A percentile compares a stretch with the other conserved stretches of the same genome.
phyloP scores from a whole-genome alignment of 2,329 filamentous ascomycete genomes.

The Plectosphaerella sp. region DNA sequence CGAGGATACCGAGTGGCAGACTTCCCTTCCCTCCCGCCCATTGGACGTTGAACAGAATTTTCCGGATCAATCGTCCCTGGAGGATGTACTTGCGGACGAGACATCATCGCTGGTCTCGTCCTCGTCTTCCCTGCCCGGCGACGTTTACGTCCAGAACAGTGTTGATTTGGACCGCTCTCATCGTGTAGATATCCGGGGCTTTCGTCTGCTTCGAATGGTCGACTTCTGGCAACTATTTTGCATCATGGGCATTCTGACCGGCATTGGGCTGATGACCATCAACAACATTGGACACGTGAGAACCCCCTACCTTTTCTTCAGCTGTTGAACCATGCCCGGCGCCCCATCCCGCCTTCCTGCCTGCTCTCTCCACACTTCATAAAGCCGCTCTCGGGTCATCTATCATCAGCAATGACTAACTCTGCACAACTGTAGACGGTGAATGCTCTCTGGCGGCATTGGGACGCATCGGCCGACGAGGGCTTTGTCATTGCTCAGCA shows the following conservation, averaged over 20 bases:
- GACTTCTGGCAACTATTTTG: constrained; percentile 91
- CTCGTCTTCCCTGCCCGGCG: constrained; percentile 46
- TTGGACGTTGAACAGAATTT: too few relatives aligned
- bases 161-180: constrained; percentile 71
- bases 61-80: constrained; percentile 7
- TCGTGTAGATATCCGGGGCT: constrained; percentile 86
- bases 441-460: constrained; percentile 83
- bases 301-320: background rate
- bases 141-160: constrained; percentile 51
- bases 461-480: constrained; percentile 66
- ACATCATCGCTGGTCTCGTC: constrained; percentile 75
- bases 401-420: constrained; percentile 40
- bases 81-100: constrained; percentile 58
- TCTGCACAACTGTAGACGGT: constrained; percentile 73
- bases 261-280: constrained; percentile 96
- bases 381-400: background rate
- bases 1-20: too few relatives aligned
- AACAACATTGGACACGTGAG: constrained; percentile 59
- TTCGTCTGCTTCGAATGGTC: constrained; percentile 63
- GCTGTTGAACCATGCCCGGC: constrained; percentile 3
- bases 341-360: background rate
- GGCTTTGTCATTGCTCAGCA: constrained; percentile 77
- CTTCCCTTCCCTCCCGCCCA: too few relatives aligned
- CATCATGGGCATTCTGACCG: constrained; percentile 85
- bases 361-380: background rate